phyloP scores from a whole-genome alignment of 148 eudicot species.

The Rhododendron molle region DNA sequence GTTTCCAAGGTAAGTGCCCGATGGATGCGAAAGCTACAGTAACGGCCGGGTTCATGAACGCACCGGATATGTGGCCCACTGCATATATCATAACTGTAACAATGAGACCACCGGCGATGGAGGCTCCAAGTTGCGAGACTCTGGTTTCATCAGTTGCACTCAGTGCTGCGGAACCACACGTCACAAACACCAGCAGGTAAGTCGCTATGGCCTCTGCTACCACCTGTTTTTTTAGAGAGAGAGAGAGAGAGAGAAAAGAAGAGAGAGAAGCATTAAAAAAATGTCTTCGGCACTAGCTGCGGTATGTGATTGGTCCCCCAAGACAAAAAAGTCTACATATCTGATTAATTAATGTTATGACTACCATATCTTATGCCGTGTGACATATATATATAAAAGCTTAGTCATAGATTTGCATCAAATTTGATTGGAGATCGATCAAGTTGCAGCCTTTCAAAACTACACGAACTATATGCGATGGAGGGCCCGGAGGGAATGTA shows the following conservation, averaged over 20 bases:
- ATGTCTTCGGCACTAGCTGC: too few species aligned
- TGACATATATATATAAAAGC: too few species aligned
- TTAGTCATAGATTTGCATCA: too few species aligned
- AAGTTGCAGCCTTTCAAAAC: too few species aligned
- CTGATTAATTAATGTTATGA: too few species aligned
- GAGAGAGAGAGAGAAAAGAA: not conserved
- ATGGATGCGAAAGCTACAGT: conserved; percentile 66
- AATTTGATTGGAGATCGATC: too few species aligned
- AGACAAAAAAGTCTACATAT: too few species aligned
- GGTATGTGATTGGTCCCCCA: too few species aligned
- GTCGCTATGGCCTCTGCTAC: conserved; percentile 63
- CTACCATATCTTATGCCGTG: too few species aligned
- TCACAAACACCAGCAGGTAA: conserved; percentile 56
- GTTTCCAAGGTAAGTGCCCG: conserved; percentile 62
- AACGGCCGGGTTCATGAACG: conserved; percentile 83
- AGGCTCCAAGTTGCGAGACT: conserved; percentile 49
- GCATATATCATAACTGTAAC: conserved; percentile 79
- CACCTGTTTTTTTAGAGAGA: conserved; percentile 22
- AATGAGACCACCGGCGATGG: conserved; percentile 60
- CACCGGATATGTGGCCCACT: conserved; percentile 78
- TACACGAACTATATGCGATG: too few species aligned
- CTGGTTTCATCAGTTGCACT: conserved; percentile 33
- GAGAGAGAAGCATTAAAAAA: not conserved
- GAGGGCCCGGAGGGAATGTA: too few species aligned
- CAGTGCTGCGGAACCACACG: conserved; percentile 58